Conservation (phyloP, 2,329 filamentous ascomycete species). For the Nemania sp. region DNA sequence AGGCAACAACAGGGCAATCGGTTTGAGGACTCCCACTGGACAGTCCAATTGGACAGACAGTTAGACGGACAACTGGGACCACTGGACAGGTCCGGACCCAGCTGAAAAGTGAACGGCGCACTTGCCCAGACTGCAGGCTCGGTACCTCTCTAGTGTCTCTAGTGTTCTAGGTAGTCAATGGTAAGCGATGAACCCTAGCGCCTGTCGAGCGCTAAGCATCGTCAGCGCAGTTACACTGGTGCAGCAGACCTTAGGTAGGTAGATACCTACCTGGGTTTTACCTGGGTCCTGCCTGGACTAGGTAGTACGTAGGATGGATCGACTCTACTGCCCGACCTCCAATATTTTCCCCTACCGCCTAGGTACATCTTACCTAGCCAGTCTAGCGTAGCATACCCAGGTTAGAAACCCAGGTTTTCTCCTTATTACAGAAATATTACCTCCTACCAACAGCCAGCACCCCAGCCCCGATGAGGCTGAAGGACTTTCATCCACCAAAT, state of each 20-base stretch:
- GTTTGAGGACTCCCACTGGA: constrained; percentile 27
- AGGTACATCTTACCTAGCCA: neutral
- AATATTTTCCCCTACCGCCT: constrained; percentile 18
- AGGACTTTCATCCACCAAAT: constrained; percentile 40
- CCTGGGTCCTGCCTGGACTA: too few species aligned
- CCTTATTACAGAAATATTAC: constrained; percentile 8
- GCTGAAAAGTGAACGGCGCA: constrained; percentile 1
- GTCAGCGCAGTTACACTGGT: too few species aligned
- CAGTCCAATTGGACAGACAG: neutral
- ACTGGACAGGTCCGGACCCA: constrained; percentile 1
- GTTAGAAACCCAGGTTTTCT: neutral
- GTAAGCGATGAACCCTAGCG: constrained; percentile 5
- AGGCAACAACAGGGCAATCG: constrained; percentile 5
- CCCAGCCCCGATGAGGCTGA: constrained; percentile 47
- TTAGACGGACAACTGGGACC: neutral
- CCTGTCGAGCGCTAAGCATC: too few species aligned
- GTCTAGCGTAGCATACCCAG: too few species aligned
- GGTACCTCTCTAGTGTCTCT: too few species aligned
- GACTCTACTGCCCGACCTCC: constrained; percentile 19
- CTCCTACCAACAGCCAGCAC: constrained; percentile 23
- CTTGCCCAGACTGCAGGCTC: neutral
- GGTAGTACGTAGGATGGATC: neutral
- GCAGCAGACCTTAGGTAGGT: too few species aligned
- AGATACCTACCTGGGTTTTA: too few species aligned
- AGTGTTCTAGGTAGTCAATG: neutral